A percentile compares a stretch with the other conserved stretches of the same genome.
Conservation (phyloP, 441 rosid genomes). For the Populus trichocarpa region DNA sequence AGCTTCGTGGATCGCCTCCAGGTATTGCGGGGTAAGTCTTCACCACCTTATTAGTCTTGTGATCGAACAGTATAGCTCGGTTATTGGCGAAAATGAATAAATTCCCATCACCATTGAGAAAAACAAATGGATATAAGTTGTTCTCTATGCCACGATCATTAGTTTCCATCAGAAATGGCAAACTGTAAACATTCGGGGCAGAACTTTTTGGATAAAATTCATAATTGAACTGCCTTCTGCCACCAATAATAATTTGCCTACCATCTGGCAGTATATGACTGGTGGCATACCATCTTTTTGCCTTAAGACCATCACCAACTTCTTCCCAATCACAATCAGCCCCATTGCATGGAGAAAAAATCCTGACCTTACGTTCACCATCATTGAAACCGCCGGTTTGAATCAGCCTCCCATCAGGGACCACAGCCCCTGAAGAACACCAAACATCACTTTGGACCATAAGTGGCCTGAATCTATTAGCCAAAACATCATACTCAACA, state of each 20-base stretch:
- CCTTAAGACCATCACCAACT: constrained; percentile 35
- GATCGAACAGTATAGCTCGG: constrained; percentile 58
- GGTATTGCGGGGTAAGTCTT: constrained; percentile 57
- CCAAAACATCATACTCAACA: constrained; percentile 50
- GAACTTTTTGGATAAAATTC: constrained; percentile 50
- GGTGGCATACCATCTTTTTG: constrained; percentile 75
- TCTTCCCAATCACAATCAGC: constrained; percentile 67
- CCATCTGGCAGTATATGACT: constrained; percentile 80
- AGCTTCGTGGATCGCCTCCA: constrained; percentile 60
- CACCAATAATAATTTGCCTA: constrained; percentile 63
- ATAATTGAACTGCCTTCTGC: constrained; percentile 65
- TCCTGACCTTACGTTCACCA: constrained; percentile 60
- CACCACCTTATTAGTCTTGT: constrained; percentile 38
- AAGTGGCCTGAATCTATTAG: constrained; percentile 61
- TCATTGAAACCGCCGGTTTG: constrained; percentile 84
- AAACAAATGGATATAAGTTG: constrained; percentile 80
- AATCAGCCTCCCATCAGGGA: constrained; percentile 60
- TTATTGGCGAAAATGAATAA: constrained; percentile 79
- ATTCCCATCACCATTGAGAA: constrained; percentile 73
- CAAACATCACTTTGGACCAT: constrained; percentile 74
- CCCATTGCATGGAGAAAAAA: constrained; percentile 48
- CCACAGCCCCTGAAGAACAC: constrained; percentile 88
- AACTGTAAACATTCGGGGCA: constrained; percentile 18
- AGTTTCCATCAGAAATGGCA: constrained; percentile 55
- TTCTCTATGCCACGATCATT: constrained; percentile 48